A percentile compares a stretch with the other conserved stretches of the same genome.
Conservation (phyloP, 225 moss, liverwort and hornwort genomes). For the Sphagnum contortum region DNA sequence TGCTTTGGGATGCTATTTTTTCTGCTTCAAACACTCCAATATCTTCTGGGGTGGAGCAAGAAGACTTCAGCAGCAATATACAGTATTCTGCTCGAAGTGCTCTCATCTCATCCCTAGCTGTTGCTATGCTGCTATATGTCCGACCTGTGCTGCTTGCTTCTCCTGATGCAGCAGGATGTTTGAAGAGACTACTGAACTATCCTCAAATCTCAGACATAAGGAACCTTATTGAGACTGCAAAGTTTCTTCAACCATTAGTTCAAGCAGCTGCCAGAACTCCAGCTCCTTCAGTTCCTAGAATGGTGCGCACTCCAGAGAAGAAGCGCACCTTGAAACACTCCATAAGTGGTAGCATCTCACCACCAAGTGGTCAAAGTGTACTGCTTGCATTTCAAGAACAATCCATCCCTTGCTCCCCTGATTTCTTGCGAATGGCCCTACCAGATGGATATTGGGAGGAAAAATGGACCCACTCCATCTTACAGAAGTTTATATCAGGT, state of each 20-base stretch:
- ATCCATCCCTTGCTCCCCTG: conserved; percentile 23
- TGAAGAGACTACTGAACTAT: conserved; percentile 38
- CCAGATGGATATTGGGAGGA: conserved; percentile 62
- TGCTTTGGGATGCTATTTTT: conserved; percentile 49
- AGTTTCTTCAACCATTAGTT: conserved; percentile 32
- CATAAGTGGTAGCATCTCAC: conserved; percentile 44
- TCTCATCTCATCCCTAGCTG: conserved; percentile 40
- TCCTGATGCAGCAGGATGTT: conserved; percentile 42
- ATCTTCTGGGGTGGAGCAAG: conserved; percentile 9
- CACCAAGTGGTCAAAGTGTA: conserved; percentile 25
- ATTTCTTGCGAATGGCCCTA: conserved; percentile 39
- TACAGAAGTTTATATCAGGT: conserved; percentile 24
- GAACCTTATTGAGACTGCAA: conserved; percentile 40
- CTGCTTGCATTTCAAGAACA: conserved; percentile 18
- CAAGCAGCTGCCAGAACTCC: conserved; percentile 26
- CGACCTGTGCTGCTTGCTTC: conserved; percentile 47
- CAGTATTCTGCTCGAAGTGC: conserved; percentile 37
- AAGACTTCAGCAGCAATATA: conserved; percentile 9
- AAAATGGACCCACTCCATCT: conserved; percentile 51
- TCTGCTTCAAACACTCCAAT: conserved; percentile 34
- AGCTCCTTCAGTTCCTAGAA: conserved; percentile 10
- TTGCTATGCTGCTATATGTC: conserved; percentile 49
- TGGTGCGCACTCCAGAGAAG: conserved; percentile 14
- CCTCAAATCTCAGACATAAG: conserved; percentile 35
- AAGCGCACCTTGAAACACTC: conserved; percentile 19